phyloP scores from a whole-genome alignment of 495 filamentous ascomycete genomes.

The Opeltia flavorubescens region DNA sequence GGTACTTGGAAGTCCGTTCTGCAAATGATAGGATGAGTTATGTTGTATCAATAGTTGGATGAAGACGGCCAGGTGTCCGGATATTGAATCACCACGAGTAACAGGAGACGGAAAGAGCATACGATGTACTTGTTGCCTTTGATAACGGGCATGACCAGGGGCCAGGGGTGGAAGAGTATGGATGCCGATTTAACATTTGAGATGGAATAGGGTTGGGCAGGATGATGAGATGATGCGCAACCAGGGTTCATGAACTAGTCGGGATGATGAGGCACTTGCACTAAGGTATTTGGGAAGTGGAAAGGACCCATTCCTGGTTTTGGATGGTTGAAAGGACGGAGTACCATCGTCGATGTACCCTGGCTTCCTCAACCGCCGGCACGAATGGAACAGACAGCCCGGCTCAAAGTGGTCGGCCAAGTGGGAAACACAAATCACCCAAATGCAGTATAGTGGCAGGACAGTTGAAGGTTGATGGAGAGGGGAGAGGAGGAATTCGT shows the following conservation, averaged over 20 bases:
- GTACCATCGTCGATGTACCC: no score
- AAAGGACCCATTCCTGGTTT: background rate
- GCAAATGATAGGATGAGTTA: background rate
- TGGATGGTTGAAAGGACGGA: no score
- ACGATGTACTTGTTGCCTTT: no score
- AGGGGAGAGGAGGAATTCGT: no score
- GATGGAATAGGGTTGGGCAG: background rate
- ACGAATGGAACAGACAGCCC: background rate
- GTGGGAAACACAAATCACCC: constrained; percentile 2
- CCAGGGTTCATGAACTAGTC: background rate
- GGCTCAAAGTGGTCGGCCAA: background rate
- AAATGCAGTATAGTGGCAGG: background rate
- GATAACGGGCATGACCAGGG: background rate
- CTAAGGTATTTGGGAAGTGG: background rate
- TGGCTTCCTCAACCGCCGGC: background rate
- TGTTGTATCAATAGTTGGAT: background rate
- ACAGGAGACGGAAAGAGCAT: no score
- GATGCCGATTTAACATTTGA: background rate
- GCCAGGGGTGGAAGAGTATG: background rate
- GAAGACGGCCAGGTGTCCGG: no score
- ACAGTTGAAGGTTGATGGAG: no score
- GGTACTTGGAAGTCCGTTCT: background rate
- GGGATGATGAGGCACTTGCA: background rate
- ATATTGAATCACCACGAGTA: no score
- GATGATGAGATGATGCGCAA: constrained; percentile 4